Conservation (phyloP, 495 filamentous ascomycete species). For the Geopyxis carbonaria region DNA sequence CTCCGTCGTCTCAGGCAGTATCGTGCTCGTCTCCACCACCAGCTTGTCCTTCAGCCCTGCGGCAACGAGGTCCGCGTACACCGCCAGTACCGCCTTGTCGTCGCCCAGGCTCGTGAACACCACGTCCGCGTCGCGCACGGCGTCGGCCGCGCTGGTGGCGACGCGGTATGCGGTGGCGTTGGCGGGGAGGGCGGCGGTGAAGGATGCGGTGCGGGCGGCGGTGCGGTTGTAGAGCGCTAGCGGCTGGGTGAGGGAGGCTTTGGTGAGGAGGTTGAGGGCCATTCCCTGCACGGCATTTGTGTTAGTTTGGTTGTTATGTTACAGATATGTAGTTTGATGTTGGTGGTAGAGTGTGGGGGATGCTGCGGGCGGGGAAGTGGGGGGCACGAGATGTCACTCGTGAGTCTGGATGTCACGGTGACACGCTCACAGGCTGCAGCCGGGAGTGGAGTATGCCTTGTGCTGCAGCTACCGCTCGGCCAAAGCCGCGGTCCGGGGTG, state of each 20-base stretch:
- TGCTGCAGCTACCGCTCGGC: too few relatives aligned
- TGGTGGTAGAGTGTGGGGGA: too few relatives aligned
- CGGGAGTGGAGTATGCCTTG: too few relatives aligned
- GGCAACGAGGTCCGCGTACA: conserved; percentile 36
- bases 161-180: conserved; percentile 39
- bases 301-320: too few relatives aligned
- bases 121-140: conserved; percentile 50
- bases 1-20: conserved; percentile 69
- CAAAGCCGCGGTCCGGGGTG: too few relatives aligned
- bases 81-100: conserved; percentile 48
- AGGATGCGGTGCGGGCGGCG: conserved; percentile 36
- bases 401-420: too few relatives aligned
- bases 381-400: too few relatives aligned
- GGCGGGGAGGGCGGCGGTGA: conserved; percentile 36
- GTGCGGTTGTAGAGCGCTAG: conserved; percentile 72
- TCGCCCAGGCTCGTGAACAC: conserved; percentile 75
- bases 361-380: too few relatives aligned
- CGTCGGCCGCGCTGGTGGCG: conserved; percentile 43
- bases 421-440: too few relatives aligned
- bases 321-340: too few relatives aligned
- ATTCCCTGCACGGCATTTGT: conserved; percentile 64
- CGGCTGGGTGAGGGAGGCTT: conserved; percentile 51
- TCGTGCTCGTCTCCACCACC: conserved; percentile 73
- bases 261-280: conserved; percentile 63
- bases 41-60: conserved; percentile 56